A percentile compares a stretch with the other conserved stretches of the same genome.
phyloP scores from a whole-genome alignment of 768 basidiomycete genomes.

The Mycena crocata region DNA sequence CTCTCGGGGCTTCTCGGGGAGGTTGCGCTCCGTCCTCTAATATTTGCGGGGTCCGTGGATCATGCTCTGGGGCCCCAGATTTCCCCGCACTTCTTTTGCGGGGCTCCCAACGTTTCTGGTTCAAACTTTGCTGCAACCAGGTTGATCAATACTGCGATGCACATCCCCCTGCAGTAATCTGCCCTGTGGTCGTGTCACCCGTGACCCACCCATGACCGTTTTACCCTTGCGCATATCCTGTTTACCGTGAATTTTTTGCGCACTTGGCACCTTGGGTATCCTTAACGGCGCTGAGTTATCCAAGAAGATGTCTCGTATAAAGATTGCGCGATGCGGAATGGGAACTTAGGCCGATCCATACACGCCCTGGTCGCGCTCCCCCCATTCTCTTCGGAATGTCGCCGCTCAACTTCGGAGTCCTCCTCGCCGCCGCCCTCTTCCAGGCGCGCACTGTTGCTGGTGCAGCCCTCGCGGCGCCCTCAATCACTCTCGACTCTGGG shows the following conservation, averaged over 20 bases:
- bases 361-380: constrained; percentile 21
- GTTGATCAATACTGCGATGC: not conserved
- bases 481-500: constrained; percentile 45
- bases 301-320: not conserved
- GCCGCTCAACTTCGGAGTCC: constrained; percentile 1
- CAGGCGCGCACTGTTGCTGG: constrained; percentile 15
- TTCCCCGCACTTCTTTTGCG: constrained; percentile 9
- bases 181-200: constrained; percentile 1
- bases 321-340: not conserved
- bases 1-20: no score
- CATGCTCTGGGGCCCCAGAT: not conserved
- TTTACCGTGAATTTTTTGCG: not conserved
- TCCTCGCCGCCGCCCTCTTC: constrained; percentile 11
- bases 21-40: no score
- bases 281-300: no score
- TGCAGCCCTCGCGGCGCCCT: constrained; percentile 30
- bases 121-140: not conserved
- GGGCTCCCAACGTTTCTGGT: not conserved
- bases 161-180: not conserved
- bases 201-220: constrained; percentile 14
- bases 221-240: not conserved
- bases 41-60: not conserved
- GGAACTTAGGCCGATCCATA: constrained; percentile 12
- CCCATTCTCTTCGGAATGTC: constrained; percentile 6
- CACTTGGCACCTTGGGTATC: not conserved